Evolutionary conservation across 2,329 filamentous ascomycete genomes (phyloP), one percentile per base, ranked within the genome.

Genomic region (Pestalotiopsis sp.): DNA sequence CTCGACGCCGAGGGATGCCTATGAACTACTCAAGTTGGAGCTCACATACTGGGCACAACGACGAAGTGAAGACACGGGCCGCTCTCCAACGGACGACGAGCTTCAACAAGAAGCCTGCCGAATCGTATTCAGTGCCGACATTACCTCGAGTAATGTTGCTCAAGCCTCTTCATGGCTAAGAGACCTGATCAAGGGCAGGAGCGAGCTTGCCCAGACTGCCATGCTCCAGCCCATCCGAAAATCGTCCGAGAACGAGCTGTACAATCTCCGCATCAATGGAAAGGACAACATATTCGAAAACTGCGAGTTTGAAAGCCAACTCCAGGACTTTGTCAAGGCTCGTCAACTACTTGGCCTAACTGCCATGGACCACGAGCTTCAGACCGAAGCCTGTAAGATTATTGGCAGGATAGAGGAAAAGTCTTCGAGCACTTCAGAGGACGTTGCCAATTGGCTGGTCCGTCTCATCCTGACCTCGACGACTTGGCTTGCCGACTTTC

Each of bases 11-110:
- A 82, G 84, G 20, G 88, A 87, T 71, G 86, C 87, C n/a, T 90
- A 89, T 75, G 88, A 90, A 72, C 79, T 90, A 31, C 81, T 91
- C 73, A 90, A 90, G 73, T 77, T 84, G 66, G 88, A 90, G 73
- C 75, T 91, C 70, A 81, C 84, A 49, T 84, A 86, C 75, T 90
- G 85, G 79, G 79, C 83, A 39, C 74, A 81, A 61, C 84, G 85
- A 69, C 80, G 82, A 64, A 77, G 76, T 17, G 81, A 86, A 23
- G 78, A 82, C 45, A 79, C 79, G 17, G 81, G 81, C 45, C 73
- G 71, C 25, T 57, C 77, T 1, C 84, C 84, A 2, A 84, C 81
- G 4, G 88, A 90, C 68, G 81, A 83, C 13, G 85, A 89, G 64
- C 77, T 90, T 66, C 84, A 86, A 69, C 75, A 84, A n/a, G 87